Evolutionary conservation across 2,329 filamentous ascomycete species (phyloP).

Genomic region (Cercospora zeina): DNA sequence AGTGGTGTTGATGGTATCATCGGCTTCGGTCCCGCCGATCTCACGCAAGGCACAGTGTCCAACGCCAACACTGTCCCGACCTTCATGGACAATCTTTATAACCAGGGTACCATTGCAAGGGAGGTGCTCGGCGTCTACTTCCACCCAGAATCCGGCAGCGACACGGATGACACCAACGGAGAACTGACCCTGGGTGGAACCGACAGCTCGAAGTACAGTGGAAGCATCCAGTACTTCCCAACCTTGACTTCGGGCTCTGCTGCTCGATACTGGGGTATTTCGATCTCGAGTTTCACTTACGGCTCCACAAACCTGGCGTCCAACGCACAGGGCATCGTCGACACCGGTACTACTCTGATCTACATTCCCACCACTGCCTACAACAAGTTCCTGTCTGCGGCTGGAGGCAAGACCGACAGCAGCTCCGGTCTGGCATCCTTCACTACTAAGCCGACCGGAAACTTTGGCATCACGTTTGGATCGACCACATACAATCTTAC

Average conservation of each 20-base stretch:
- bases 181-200: slow-evolving; percentile 43
- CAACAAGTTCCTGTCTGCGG: slow-evolving; percentile 28
- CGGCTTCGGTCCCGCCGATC: slow-evolving; percentile 27
- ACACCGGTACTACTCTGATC: slow-evolving; percentile 46
- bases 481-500: slow-evolving; percentile 27
- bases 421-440: slow-evolving; percentile 27
- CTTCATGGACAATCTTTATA: slow-evolving; percentile 31
- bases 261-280: slow-evolving; percentile 48
- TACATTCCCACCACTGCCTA: slow-evolving; percentile 43
- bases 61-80: slow-evolving; percentile 29
- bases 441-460: slow-evolving; percentile 23
- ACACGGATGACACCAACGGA: slow-evolving; percentile 26
- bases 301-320: slow-evolving; percentile 29
- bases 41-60: slow-evolving; percentile 28
- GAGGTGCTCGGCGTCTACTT: slow-evolving; percentile 31
- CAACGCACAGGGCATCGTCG: slow-evolving; percentile 44
- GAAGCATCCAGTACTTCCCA: slow-evolving; percentile 56
- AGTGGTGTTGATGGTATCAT: slow-evolving; percentile 27
- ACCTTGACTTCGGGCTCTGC: slow-evolving; percentile 57
- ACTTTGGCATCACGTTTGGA: slow-evolving; percentile 28
- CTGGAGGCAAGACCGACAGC: slow-evolving; percentile 28
- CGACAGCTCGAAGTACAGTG: slow-evolving; percentile 57
- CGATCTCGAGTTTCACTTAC: slow-evolving; percentile 25
- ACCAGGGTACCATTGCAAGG: slow-evolving; percentile 25
- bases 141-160: slow-evolving; percentile 28